A percentile compares a stretch with the other conserved stretches of the same genome.
Conservation (phyloP, 2,329 filamentous ascomycete genomes). For the Hymenoscyphus linearis region DNA sequence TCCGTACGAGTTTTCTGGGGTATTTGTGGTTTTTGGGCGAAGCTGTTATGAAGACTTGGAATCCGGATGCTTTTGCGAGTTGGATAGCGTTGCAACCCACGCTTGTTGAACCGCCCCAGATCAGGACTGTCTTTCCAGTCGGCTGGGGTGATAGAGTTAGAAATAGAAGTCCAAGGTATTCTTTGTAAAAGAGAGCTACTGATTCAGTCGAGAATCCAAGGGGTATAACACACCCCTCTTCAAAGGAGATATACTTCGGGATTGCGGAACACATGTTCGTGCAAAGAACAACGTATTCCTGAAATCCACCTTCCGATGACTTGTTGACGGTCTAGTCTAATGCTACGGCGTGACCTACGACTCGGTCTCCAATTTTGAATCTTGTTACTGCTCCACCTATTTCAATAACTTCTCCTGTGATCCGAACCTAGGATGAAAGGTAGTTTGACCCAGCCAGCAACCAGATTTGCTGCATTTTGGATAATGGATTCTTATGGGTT, state of each 20-base stretch:
- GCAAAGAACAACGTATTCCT: slow-evolving; percentile 26
- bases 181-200: not conserved
- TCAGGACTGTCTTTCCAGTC: slow-evolving; percentile 26
- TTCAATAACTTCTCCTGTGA: slow-evolving; percentile 48
- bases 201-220: slow-evolving; percentile 26
- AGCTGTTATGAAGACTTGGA: slow-evolving; percentile 40
- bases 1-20: slow-evolving; percentile 14
- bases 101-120: slow-evolving; percentile 47
- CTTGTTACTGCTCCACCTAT: slow-evolving; percentile 42
- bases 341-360: slow-evolving; percentile 24
- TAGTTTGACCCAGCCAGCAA: slow-evolving; percentile 11
- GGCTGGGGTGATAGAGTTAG: slow-evolving; percentile 13
- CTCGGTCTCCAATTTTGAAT: slow-evolving; percentile 48
- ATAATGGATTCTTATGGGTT: slow-evolving; percentile 37
- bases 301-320: slow-evolving; percentile 25
- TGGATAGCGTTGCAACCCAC: slow-evolving; percentile 44
- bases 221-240: slow-evolving; percentile 30
- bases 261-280: slow-evolving; percentile 20
- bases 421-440: slow-evolving; percentile 44
- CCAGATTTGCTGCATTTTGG: slow-evolving; percentile 1
- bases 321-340: slow-evolving; percentile 23
- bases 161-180: not conserved
- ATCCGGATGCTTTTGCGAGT: slow-evolving; percentile 39
- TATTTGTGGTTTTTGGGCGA: slow-evolving; percentile 28
- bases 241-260: slow-evolving; percentile 27